These are phyloP conservation scores for Trametes polyzona DNA, from an alignment of 1,284 basidiomycete genomes.

Conservation along the genomic window DNA sequence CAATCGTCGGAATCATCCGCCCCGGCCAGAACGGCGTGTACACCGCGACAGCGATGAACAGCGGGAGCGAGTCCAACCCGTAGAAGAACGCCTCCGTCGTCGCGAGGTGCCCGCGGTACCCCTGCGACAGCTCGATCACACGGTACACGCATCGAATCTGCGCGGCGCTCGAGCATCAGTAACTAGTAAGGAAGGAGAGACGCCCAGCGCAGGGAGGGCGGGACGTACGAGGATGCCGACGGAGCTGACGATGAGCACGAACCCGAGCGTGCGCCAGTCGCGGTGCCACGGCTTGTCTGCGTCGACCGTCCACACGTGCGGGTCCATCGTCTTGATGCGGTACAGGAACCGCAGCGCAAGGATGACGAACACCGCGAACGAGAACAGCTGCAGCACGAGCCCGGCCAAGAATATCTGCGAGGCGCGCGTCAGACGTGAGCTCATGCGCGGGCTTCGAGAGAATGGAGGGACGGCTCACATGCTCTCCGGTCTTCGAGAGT, in stretches of 20 bases:
- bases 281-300: conserved; percentile 48
- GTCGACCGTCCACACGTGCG: conserved; percentile 50
- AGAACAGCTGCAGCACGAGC: conserved; percentile 63
- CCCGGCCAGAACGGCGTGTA: conserved; percentile 67
- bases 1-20: conserved; percentile 46
- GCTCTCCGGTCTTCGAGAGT: conserved; percentile 22
- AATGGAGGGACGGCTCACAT: conserved; percentile 4
- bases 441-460: not conserved
- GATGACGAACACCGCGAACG: conserved; percentile 63
- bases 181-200: not conserved
- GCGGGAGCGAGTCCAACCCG: conserved; percentile 66
- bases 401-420: conserved; percentile 65
- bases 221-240: conserved; percentile 58
- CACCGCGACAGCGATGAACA: conserved; percentile 60
- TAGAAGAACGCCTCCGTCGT: conserved; percentile 64
- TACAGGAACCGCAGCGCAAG: conserved; percentile 64
- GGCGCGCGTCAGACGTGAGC: not conserved
- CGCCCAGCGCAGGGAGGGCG: not conserved
- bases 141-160: conserved; percentile 73
- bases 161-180: not conserved
- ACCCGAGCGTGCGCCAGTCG: conserved; percentile 64
- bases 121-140: conserved; percentile 68
- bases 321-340: conserved; percentile 50
- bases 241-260: conserved; percentile 61
- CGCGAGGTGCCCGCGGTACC: conserved; percentile 62